Evolutionary conservation across 176 grass and related monocot species (phyloP), one percentile per base, ranked within the genome.

Genomic region (Aegilops speltoides): DNA sequence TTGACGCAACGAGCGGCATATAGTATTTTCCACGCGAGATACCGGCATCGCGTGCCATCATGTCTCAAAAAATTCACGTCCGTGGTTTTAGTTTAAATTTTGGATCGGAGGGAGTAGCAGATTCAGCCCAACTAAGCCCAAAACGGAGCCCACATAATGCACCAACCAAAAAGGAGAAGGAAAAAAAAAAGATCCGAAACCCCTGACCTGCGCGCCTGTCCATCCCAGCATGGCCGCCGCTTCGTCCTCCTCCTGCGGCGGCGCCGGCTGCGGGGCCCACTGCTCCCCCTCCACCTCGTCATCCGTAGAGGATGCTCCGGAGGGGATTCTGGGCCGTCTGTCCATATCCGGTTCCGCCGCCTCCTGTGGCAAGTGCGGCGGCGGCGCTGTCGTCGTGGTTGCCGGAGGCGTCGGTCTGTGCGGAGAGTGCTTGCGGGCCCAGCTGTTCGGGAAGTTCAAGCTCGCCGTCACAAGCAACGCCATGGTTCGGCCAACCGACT

Each of bases 371-470:
- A 84, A 84, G 88, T 96, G 94, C 80, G 84, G 43, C 76, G 90
- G 85, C 76, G 91, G 90, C 69, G 89, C 84, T 50, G 87, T 80
- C 63, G 89, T 90, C 57, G 81, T 83, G 28, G 70, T 62, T 11
- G 76, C 87, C 75, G 90, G 74, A 22, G 89, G 91, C 77, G 78
- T 87, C 31, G 90, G 90, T 40, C 73, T 96, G 66, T 94, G 94
- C 64, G 14, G 45, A 20, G 83, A 84, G 3, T 99, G 94, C 84
- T 91, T 99, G 78, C 86, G 89, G 12, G 79, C 88, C 3, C 80
- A 96, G 19, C 84, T 99, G 0, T 94, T 88, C 73, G 92, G 90
- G 0, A 99, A 99, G 94, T 99, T 99, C 85, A 99, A 94, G 92
- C 83, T 96, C 50, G 85, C 94, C 16, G 92, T 99, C 34, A 91